A percentile compares a stretch with the other conserved stretches of the same genome.
phyloP scores from a whole-genome alignment of 148 eudicot genomes.

The Chenopodium suecicum region DNA sequence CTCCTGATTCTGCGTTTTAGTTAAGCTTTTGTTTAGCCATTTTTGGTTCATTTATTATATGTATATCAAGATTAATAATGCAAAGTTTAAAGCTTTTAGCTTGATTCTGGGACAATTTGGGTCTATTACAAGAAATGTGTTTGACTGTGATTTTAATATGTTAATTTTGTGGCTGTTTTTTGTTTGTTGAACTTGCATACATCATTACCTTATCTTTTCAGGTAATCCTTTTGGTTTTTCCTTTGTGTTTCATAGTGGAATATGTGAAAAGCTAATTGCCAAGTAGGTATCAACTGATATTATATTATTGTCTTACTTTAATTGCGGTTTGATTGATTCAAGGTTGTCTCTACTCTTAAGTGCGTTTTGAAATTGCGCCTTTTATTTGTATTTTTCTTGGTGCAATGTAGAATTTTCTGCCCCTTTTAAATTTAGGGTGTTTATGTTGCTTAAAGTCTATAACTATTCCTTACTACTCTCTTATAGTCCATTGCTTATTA shows the following conservation, averaged over 20 bases:
- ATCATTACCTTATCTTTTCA: constrained; percentile 28
- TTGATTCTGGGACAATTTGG: constrained; percentile 13
- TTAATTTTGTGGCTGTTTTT: constrained; percentile 10
- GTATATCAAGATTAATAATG: neutral
- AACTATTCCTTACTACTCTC: too few relatives aligned
- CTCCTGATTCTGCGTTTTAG: constrained; percentile 15
- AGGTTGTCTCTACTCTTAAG: constrained; percentile 37
- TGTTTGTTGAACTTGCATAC: constrained; percentile 17
- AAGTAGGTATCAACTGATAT: constrained; percentile 26
- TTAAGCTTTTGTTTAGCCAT: constrained; percentile 11
- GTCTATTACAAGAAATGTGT: constrained; percentile 6
- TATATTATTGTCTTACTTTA: constrained; percentile 35
- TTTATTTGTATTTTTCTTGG: constrained; percentile 28
- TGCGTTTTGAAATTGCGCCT: constrained; percentile 23
- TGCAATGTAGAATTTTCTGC: neutral
- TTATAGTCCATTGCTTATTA: too few relatives aligned
- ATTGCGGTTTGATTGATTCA: constrained; percentile 38
- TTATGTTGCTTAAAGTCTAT: neutral
- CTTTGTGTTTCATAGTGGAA: constrained; percentile 37
- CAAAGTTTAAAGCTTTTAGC: constrained; percentile 19
- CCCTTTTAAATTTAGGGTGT: neutral
- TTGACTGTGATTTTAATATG: constrained; percentile 5
- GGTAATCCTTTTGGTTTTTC: constrained; percentile 43
- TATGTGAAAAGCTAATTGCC: constrained; percentile 29
- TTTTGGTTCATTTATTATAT: constrained; percentile 11